Evolutionary conservation across 768 basidiomycete genomes (phyloP), one percentile per base, ranked within the genome.

Genomic region (Paxillus involutus): DNA sequence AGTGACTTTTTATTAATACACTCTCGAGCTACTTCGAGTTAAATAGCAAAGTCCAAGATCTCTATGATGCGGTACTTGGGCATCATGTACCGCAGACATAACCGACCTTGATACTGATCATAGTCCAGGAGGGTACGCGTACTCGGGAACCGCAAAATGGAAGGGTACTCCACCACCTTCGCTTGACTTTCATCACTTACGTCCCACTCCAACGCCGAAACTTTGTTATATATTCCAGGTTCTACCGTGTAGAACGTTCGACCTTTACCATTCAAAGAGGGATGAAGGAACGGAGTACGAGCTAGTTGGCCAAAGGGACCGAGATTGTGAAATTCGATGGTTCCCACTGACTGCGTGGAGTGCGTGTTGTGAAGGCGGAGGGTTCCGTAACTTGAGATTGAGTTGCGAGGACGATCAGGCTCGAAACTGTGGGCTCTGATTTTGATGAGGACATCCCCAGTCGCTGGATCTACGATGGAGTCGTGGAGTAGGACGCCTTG

Each of bases 91-190:
- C 14, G 47, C 2, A 66, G 13, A 24, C 59, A 63, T n/a, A 65
- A 36, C 35, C 54, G 52, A 2, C 63, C 64, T 0, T 42, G 49
- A 47, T 66, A 65, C 4, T 62, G 54, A 49, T 65, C 64, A 40
- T 60, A 66, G 46, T 66, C 61, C 30, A 36, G 21, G 12, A 66
- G 24, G 12, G 17, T 19, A 13, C 45, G 45, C 1, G 21, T 10
- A 6, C 41, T 13, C 12, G 57, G 37, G 29, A 47, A 49, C 3
- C 29, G 44, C 6, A 56, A 26, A 24, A 60, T 36, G 9, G 4
- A 50, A 24, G 41, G 45, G 32, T 63, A 56, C 6, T 63, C 48
- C 0, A 33, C 8, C 12, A 46, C 29, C 35, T 42, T 55, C 45
- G 39, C 44, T 21, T 9, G 9, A 4, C 32, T 21, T 3, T 30